Conservation (phyloP, 257 asterid genomes). For the Solanum sejunctum region DNA sequence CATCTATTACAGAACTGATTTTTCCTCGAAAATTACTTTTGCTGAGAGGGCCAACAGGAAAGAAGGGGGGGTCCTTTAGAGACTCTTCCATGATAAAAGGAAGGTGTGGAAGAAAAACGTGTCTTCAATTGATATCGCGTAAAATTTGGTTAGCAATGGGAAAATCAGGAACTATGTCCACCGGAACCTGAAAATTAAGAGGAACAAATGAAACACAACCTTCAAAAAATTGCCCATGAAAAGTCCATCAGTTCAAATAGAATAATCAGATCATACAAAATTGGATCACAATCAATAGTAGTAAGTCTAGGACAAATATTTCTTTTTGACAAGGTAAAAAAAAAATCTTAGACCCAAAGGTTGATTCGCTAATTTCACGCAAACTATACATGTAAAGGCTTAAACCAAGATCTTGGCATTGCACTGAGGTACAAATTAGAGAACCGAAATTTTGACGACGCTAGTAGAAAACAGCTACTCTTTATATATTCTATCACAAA, state of each 20-base stretch:
- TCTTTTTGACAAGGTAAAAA: neutral
- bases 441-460: neutral
- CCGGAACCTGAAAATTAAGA: constrained; percentile 58
- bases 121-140: constrained; percentile 16
- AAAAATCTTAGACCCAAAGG: neutral
- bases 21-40: neutral
- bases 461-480: neutral
- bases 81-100: neutral
- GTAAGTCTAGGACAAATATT: neutral
- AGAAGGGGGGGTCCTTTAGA: neutral
- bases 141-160: constrained; percentile 56
- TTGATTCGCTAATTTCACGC: neutral
- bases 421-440: neutral
- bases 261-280: neutral
- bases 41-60: neutral
- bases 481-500: neutral
- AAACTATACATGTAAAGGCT: neutral
- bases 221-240: neutral
- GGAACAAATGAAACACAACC: neutral
- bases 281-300: neutral
- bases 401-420: neutral
- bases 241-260: neutral
- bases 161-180: constrained; percentile 79
- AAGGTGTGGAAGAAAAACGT: neutral
- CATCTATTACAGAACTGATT: neutral